Base-by-base conservation (phyloP, 257 asterid species). In the Prunella vulgaris region DNA sequence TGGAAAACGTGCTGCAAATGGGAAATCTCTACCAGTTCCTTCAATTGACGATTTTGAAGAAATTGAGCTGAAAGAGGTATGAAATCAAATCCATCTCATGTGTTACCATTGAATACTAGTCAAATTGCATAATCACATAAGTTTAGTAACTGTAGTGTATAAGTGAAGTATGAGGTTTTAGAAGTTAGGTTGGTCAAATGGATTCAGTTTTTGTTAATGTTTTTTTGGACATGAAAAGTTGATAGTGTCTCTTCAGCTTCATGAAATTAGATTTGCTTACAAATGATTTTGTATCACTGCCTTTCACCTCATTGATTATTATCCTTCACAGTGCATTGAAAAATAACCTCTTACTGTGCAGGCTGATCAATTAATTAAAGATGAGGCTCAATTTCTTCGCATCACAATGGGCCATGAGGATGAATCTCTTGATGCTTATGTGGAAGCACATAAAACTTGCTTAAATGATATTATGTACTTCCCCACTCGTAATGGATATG, bases 371-470 rank as follows among this genome's bases (percentile, higher is more conserved):
- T 79, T 89, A 71, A 88, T 94, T 49, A 75, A 80, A 82, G 85
- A 81, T 0, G 98, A 89, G 74, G 77, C 76, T 69, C 76, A 77
- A 42, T 82, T 78, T 80, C 84, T 92, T 58, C 78, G 88, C 64
- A 78, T 79, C 25, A 88, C 97, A 60, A 84, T 94, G 97, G 97
- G 99, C 38, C 98, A 94, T 64, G 96, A 85, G 81, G 79, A 75
- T 68, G 95, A 90, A 76, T 80, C 98, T 40, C 68, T 86, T 37
- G 95, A 89, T 71, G 96, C 77, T 62, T 92, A 81, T 75, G 81
- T 87, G 35, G 97, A 94, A 81, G 98, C 92, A 25, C 99, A 94
- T 76, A 69, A 65, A 21, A 89, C 94, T 61, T 86, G 96, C 80
- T 68, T 86, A 76, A 83, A 81, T 63, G 99, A 94, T 76, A 85